Conservation (phyloP, 2,329 filamentous ascomycete species). For the Calonectria hawksworthii region DNA sequence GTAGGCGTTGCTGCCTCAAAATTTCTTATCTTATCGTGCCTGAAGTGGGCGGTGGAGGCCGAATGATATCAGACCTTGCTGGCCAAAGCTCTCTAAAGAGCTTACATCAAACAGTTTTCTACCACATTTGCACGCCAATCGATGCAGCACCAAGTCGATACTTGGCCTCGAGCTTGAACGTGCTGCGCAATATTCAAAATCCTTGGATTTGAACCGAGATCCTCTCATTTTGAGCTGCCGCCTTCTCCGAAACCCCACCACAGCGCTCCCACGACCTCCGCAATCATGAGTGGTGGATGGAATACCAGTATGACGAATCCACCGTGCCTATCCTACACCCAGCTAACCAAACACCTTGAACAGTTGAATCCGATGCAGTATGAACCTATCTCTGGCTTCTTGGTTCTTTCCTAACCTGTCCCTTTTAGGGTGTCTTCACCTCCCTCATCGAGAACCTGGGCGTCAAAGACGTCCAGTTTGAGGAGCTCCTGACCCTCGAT, state of each 20-base stretch:
- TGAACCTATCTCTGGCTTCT: too few species aligned
- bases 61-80: conserved; percentile 44
- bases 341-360: conserved; percentile 23
- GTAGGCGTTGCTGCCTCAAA: conserved; percentile 40
- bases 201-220: background rate
- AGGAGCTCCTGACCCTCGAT: conserved; percentile 93
- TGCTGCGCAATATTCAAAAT: background rate
- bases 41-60: conserved; percentile 26
- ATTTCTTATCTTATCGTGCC: conserved; percentile 44
- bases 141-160: background rate
- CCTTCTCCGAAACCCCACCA: background rate
- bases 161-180: background rate
- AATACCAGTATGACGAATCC: conserved; percentile 78
- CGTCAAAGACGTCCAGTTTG: conserved; percentile 94
- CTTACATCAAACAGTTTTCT: conserved; percentile 28
- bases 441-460: conserved; percentile 93
- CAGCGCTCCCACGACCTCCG: conserved; percentile 15
- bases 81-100: conserved; percentile 26
- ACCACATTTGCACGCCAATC: conserved; percentile 2
- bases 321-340: background rate
- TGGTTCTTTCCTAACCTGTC: conserved; percentile 14
- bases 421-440: conserved; percentile 88
- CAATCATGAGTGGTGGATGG: conserved; percentile 84
- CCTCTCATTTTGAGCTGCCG: background rate
- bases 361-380: conserved; percentile 95